Percentiles rank a stretch among this genome's conserved stretches.
Evolutionary conservation across 129 eudicot genomes (phyloP).

Genomic region (Tagetes patula): DNA sequence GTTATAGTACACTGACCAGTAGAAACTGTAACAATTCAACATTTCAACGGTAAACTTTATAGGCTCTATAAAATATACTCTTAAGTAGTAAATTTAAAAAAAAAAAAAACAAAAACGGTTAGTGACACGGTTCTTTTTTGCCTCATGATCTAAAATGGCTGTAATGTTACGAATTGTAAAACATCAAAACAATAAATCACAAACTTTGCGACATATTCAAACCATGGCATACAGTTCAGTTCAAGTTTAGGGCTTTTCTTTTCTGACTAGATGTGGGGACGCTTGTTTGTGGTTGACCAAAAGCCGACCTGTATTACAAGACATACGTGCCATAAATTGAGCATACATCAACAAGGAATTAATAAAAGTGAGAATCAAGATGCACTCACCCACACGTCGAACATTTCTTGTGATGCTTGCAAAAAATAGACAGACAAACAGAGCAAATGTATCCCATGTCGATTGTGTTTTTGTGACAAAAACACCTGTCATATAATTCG

Average conservation of each 20-base stretch:
- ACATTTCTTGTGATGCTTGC: slow-evolving; percentile 90
- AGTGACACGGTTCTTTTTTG: not conserved
- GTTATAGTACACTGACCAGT: too few species aligned
- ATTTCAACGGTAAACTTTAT: too few species aligned
- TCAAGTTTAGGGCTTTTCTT: slow-evolving; percentile 53
- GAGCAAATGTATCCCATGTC: slow-evolving; percentile 98
- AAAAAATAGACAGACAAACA: slow-evolving; percentile 87
- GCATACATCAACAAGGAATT: not conserved
- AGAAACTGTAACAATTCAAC: too few species aligned
- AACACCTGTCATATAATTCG: slow-evolving; percentile 56
- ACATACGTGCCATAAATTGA: not conserved
- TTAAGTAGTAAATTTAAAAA: too few species aligned
- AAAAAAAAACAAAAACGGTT: not conserved
- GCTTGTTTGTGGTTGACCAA: slow-evolving; percentile 71
- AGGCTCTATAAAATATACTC: too few species aligned
- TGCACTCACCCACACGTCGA: slow-evolving; percentile 90
- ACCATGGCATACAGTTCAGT: not conserved
- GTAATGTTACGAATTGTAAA: not conserved
- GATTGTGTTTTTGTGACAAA: slow-evolving; percentile 90
- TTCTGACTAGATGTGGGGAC: slow-evolving; percentile 49
- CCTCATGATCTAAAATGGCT: not conserved
- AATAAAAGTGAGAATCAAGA: not conserved
- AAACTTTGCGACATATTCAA: not conserved
- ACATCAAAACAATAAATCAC: not conserved
- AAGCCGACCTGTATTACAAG: slow-evolving; percentile 61